phyloP scores from a whole-genome alignment of 768 basidiomycete species.

The Daedalea quercina region DNA sequence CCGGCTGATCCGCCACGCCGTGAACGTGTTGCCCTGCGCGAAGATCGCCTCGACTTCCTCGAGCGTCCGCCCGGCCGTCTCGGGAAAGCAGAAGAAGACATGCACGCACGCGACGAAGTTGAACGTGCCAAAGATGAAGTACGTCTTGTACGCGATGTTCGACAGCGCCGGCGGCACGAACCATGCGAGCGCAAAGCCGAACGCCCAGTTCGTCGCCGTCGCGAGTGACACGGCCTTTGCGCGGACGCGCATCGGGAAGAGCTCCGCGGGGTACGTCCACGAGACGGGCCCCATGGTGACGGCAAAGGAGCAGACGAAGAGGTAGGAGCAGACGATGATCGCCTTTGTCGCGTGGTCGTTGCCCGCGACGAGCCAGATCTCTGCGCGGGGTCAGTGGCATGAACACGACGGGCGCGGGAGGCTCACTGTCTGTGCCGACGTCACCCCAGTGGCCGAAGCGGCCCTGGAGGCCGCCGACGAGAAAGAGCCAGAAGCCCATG shows the following conservation, averaged over 20 bases:
- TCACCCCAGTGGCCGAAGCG: conserved; percentile 57
- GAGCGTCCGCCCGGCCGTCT: conserved; percentile 64
- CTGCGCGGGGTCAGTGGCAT: too few relatives aligned
- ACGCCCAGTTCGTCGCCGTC: conserved; percentile 45
- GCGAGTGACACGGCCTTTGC: conserved; percentile 50
- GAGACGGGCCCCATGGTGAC: conserved; percentile 69
- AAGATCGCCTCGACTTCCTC: conserved; percentile 82
- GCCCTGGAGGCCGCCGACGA: conserved; percentile 75
- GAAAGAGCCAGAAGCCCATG: conserved; percentile 74
- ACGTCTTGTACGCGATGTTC: conserved; percentile 66
- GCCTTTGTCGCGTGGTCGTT: conserved; percentile 55
- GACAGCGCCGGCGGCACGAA: conserved; percentile 68
- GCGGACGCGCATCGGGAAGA: conserved; percentile 63
- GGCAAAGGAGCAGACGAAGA: conserved; percentile 69
- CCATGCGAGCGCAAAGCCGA: conserved; percentile 71
- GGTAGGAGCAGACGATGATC: conserved; percentile 72
- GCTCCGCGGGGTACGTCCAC: conserved; percentile 60
- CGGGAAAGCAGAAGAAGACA: conserved; percentile 75
- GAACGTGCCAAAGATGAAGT: conserved; percentile 75
- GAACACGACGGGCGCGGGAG: too few relatives aligned
- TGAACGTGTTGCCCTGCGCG: conserved; percentile 57
- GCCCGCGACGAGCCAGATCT: conserved; percentile 54
- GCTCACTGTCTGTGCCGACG: conserved; percentile 24
- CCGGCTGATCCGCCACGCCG: conserved; percentile 65
- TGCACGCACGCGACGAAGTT: conserved; percentile 66